A percentile compares a stretch with the other conserved stretches of the same genome.
These are phyloP conservation scores for Colletotrichum cuscutae DNA, from an alignment of 2,329 filamentous ascomycete genomes.

Conservation along the genomic window DNA sequence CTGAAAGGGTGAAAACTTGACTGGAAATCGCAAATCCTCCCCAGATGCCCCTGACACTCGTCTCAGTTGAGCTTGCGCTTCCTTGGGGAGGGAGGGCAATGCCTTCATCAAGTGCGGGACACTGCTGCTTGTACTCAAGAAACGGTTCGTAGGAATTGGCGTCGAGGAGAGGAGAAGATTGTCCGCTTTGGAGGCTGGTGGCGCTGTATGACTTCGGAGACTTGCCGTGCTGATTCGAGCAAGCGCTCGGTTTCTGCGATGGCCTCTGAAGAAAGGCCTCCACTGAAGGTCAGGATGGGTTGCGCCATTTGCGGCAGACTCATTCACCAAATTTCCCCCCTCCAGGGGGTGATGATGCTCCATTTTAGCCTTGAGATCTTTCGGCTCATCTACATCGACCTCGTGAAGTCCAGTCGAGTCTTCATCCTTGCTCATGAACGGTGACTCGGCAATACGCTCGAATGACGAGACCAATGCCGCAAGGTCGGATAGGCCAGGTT, in stretches of 20 bases:
- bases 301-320: not conserved
- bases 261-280: slow-evolving; percentile 32
- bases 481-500: slow-evolving; percentile 41
- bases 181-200: not conserved
- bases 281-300: not conserved
- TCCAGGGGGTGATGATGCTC: too few species aligned
- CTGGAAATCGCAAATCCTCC: slow-evolving; percentile 23
- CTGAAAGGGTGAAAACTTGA: slow-evolving; percentile 33
- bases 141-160: slow-evolving; percentile 57
- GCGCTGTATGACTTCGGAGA: not conserved
- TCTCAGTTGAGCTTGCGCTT: slow-evolving; percentile 16
- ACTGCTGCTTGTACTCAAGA: slow-evolving; percentile 59
- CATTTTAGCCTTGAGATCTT: not conserved
- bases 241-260: slow-evolving; percentile 42
- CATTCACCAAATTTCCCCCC: too few species aligned
- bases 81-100: slow-evolving; percentile 56
- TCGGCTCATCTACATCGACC: not conserved
- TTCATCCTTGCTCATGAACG: slow-evolving; percentile 37
- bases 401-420: not conserved
- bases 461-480: slow-evolving; percentile 43
- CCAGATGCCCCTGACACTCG: not conserved
- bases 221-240: slow-evolving; percentile 36
- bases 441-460: slow-evolving; percentile 40
- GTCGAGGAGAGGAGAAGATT: slow-evolving; percentile 54
- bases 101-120: slow-evolving; percentile 64